phyloP scores from a whole-genome alignment of 179 eudicot genomes.

The Spergularia azorica region DNA sequence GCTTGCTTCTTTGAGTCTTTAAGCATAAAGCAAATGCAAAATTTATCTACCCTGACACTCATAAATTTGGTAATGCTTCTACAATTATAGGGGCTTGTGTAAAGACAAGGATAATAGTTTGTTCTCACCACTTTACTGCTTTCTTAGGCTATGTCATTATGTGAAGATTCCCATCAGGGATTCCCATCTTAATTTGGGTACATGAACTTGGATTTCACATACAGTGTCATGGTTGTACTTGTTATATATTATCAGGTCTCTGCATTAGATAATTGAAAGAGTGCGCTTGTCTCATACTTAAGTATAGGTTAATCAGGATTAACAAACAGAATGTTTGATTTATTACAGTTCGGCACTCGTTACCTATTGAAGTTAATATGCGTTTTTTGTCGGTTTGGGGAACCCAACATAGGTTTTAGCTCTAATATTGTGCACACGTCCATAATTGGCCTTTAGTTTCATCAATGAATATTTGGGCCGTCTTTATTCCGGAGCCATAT shows the following conservation, averaged over 20 bases:
- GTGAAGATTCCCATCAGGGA: neutral
- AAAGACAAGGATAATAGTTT: neutral
- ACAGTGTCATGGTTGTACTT: neutral
- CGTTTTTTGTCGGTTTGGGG: too few relatives aligned
- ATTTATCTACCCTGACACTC: neutral
- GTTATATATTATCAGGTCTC: neutral
- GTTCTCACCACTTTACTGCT: neutral
- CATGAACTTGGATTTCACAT: neutral
- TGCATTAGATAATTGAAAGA: neutral
- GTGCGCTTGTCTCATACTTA: neutral
- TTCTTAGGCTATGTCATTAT: neutral
- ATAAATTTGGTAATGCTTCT: neutral
- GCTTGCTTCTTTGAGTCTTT: constrained; percentile 8
- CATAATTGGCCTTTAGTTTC: too few relatives aligned
- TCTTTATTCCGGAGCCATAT: too few relatives aligned
- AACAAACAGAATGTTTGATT: too few relatives aligned
- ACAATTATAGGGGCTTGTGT: neutral
- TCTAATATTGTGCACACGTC: too few relatives aligned
- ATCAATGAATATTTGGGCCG: too few relatives aligned
- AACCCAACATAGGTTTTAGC: too few relatives aligned
- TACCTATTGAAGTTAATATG: too few relatives aligned
- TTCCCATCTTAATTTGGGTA: neutral
- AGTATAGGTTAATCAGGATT: neutral
- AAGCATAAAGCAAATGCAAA: constrained; percentile 14
- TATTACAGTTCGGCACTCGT: too few relatives aligned